Conservation (phyloP, 2,329 filamentous ascomycete genomes). For the Polychaeton citri region DNA sequence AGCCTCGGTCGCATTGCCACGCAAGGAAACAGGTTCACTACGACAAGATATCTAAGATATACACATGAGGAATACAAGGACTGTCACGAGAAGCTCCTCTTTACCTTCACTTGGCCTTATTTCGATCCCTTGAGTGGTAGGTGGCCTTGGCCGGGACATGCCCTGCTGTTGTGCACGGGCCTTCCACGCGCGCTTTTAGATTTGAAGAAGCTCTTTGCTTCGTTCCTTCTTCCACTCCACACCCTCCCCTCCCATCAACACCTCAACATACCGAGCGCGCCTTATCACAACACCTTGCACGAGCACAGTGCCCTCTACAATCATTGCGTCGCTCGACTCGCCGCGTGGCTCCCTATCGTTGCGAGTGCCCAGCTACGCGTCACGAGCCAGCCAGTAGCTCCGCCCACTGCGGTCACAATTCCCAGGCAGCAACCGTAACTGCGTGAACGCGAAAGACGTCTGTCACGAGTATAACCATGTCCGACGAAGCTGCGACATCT, state of each 20-base stretch:
- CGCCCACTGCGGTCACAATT: background rate
- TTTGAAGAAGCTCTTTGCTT: slow-evolving; percentile 2
- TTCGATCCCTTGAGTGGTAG: slow-evolving; percentile 1
- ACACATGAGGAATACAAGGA: slow-evolving; percentile 14
- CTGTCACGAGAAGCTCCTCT: slow-evolving; percentile 12
- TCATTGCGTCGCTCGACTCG: background rate
- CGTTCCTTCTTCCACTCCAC: slow-evolving; percentile 3
- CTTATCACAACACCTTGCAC: background rate
- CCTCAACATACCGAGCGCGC: background rate
- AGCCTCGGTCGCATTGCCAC: background rate
- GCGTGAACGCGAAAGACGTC: background rate
- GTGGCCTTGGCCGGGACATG: slow-evolving; percentile 1
- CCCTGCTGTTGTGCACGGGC: slow-evolving; percentile 1
- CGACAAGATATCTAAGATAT: slow-evolving; percentile 4
- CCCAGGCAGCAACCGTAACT: background rate
- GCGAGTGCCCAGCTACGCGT: slow-evolving; percentile 3
- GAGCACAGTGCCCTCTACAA: background rate
- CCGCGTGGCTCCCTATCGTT: background rate
- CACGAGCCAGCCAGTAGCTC: slow-evolving; percentile 1
- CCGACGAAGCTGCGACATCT: slow-evolving; percentile 15
- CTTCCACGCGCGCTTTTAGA: slow-evolving; percentile 5
- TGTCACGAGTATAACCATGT: slow-evolving; percentile 10
- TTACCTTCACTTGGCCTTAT: slow-evolving; percentile 6
- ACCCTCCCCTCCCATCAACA: slow-evolving; percentile 1
- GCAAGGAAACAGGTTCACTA: background rate